phyloP scores from a whole-genome alignment of 352 stramenopile species.

The Ochromonadaceae sp. region DNA sequence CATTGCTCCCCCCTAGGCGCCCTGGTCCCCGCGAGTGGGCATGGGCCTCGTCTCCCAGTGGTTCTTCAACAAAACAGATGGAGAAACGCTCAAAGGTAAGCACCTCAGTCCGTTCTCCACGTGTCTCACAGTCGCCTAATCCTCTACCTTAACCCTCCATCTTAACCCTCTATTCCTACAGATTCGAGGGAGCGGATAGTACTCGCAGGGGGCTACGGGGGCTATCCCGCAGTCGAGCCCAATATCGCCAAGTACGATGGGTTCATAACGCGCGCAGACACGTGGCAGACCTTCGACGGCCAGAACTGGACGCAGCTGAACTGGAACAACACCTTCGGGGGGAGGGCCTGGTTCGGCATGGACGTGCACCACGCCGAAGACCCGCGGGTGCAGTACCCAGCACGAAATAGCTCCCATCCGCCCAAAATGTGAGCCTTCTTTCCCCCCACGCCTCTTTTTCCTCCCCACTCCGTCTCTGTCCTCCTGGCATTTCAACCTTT shows the following conservation, averaged over 20 bases:
- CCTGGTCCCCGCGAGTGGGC: conserved; percentile 6
- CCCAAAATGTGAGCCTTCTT: no score
- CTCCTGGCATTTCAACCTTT: no score
- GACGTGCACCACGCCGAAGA: neutral
- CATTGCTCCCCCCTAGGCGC: no score
- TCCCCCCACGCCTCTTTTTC: no score
- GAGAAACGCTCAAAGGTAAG: no score
- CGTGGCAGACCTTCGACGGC: neutral
- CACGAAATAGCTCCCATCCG: neutral
- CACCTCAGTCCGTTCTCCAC: no score
- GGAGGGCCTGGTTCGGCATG: conserved; percentile 4
- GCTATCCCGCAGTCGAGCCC: neutral
- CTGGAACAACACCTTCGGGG: neutral
- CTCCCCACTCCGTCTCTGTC: no score
- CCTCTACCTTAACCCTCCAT: no score
- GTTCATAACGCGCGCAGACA: neutral
- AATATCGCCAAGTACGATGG: neutral
- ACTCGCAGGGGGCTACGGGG: conserved; percentile 5
- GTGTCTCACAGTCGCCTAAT: no score
- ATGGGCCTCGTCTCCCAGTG: neutral
- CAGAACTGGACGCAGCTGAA: neutral
- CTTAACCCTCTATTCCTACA: no score
- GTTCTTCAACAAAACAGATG: neutral
- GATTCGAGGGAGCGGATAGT: neutral
- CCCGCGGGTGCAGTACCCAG: neutral